These are phyloP conservation scores for Phytophthora agathidicida DNA, from an alignment of 352 stramenopile genomes.

Conservation along the genomic window DNA sequence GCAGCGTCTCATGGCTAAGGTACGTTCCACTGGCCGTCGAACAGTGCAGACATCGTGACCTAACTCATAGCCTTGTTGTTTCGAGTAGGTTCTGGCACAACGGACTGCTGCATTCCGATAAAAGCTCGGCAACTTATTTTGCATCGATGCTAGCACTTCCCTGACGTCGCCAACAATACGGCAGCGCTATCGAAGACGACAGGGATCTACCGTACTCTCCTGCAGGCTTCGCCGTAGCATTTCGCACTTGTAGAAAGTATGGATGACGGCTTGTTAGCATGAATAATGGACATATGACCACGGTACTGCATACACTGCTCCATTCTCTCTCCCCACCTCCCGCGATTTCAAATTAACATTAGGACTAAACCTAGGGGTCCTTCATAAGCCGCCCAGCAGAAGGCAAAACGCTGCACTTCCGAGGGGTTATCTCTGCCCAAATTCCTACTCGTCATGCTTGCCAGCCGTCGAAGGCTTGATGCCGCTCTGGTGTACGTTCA, in stretches of 20 bases:
- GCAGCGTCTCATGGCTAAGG: constrained; percentile 72
- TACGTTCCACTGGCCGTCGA: constrained; percentile 12
- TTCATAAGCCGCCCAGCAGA: not conserved
- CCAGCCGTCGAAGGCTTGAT: constrained; percentile 69
- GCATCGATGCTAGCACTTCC: not conserved
- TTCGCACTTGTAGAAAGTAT: not conserved
- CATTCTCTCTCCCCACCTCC: too few species aligned
- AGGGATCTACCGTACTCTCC: too few species aligned
- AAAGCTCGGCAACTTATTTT: not conserved
- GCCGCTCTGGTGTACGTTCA: constrained; percentile 82
- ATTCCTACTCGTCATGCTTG: constrained; percentile 47
- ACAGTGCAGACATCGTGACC: not conserved
- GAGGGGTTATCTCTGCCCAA: too few species aligned
- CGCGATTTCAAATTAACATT: not conserved
- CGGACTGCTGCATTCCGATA: constrained; percentile 49
- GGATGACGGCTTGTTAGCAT: too few species aligned
- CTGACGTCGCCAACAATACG: not conserved
- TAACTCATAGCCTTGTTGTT: constrained; percentile 5
- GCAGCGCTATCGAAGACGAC: too few species aligned
- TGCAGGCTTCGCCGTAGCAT: too few species aligned
- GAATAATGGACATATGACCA: not conserved
- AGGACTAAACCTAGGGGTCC: not conserved
- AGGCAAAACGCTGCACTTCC: not conserved
- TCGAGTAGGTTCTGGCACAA: constrained; percentile 45
- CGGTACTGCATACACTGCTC: not conserved